These are phyloP conservation scores for Trichoderma lentiforme DNA, from an alignment of 2,329 filamentous ascomycete species.

Conservation along the genomic window DNA sequence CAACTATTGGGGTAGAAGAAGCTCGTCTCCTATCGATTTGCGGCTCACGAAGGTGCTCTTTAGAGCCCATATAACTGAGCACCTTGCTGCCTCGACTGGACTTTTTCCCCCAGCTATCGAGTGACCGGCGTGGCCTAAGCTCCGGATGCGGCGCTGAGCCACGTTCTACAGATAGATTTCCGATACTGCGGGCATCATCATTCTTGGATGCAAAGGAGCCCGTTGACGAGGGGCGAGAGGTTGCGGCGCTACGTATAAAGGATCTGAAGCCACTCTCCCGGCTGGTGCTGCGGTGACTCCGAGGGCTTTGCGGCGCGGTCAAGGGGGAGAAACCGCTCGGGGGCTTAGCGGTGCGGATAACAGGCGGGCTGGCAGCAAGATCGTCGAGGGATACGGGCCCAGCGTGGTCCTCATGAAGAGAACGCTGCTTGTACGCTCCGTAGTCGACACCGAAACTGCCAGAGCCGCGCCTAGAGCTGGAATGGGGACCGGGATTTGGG, in stretches of 20 bases:
- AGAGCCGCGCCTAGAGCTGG: conserved; percentile 33
- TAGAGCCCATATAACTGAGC: conserved; percentile 71
- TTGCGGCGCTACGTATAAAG: conserved; percentile 51
- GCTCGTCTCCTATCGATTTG: conserved; percentile 59
- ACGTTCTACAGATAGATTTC: conserved; percentile 62
- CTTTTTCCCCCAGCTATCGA: conserved; percentile 62
- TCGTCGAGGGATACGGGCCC: conserved; percentile 53
- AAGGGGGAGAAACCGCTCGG: conserved; percentile 71
- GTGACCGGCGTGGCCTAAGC: conserved; percentile 50
- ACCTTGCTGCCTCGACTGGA: conserved; percentile 52
- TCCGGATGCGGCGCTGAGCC: conserved; percentile 47
- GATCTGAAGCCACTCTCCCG: conserved; percentile 56
- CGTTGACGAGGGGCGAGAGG: conserved; percentile 57
- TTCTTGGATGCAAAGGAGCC: conserved; percentile 54
- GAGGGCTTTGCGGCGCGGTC: conserved; percentile 58
- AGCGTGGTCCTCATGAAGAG: conserved; percentile 47
- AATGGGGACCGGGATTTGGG: conserved; percentile 32
- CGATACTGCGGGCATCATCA: conserved; percentile 60
- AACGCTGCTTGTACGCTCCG: conserved; percentile 57
- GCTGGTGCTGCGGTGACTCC: conserved; percentile 47
- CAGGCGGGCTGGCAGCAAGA: conserved; percentile 61
- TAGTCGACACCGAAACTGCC: conserved; percentile 71
- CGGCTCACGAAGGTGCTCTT: conserved; percentile 61
- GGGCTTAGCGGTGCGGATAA: conserved; percentile 77
- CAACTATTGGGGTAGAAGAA: conserved; percentile 29